Conservation (phyloP, 805 yeast species). For the Saturnispora kantuleensis region DNA sequence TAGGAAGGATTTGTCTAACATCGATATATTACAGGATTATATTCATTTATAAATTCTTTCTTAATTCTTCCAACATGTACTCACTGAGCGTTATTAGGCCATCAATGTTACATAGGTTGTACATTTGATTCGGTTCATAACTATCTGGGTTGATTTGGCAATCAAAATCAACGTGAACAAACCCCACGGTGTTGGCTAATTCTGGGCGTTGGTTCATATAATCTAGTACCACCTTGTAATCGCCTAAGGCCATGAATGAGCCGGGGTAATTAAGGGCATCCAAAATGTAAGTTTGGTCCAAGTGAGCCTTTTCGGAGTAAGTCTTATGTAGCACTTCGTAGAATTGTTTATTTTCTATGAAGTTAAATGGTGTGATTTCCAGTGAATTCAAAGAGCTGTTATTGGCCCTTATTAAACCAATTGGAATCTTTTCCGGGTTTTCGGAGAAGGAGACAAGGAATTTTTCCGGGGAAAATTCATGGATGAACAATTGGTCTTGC, state of each 20-base stretch:
- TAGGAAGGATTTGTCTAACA: constrained; percentile 27
- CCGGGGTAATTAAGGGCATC: constrained; percentile 46
- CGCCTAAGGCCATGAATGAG: constrained; percentile 60
- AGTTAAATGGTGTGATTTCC: constrained; percentile 16
- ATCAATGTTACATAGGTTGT: constrained; percentile 39
- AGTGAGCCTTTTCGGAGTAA: constrained; percentile 19
- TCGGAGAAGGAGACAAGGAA: constrained; percentile 23
- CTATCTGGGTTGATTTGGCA: constrained; percentile 46
- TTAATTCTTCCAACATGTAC: constrained; percentile 33
- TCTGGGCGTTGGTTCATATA: constrained; percentile 50
- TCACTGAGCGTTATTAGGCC: constrained; percentile 49
- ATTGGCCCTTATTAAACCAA: constrained; percentile 17
- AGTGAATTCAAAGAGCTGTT: neutral
- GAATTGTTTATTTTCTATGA: constrained; percentile 22
- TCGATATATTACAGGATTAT: constrained; percentile 39
- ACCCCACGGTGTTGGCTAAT: constrained; percentile 62
- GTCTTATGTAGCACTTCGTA: constrained; percentile 17
- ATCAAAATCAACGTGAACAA: constrained; percentile 44
- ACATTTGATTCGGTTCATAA: constrained; percentile 51
- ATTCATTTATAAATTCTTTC: constrained; percentile 16
- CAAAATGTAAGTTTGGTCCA: constrained; percentile 45
- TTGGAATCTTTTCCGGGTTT: constrained; percentile 17
- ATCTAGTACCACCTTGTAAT: constrained; percentile 53
- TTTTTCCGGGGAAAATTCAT: constrained; percentile 12
- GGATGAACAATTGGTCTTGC: constrained; percentile 24